phyloP scores from a whole-genome alignment of 2,329 filamentous ascomycete genomes.

The Fusarium ramigenum region DNA sequence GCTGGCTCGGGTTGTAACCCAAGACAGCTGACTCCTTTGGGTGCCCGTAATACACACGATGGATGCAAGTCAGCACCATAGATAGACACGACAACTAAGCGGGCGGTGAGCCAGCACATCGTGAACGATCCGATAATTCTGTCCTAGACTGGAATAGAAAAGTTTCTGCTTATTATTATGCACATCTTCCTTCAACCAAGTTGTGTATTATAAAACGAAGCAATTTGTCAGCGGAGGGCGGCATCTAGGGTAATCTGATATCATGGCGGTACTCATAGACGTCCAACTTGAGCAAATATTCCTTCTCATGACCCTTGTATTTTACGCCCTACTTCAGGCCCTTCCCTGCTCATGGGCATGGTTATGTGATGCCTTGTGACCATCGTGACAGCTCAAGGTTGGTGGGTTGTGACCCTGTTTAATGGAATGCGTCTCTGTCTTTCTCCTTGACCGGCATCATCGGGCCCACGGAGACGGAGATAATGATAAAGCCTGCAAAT shows the following conservation, averaged over 20 bases:
- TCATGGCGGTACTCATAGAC: background rate
- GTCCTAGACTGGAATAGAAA: background rate
- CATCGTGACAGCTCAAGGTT: background rate
- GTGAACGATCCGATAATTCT: background rate
- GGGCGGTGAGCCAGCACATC: background rate
- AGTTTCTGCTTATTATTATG: background rate
- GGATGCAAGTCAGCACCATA: background rate
- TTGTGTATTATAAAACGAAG: background rate
- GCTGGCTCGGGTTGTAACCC: background rate
- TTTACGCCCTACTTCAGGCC: background rate
- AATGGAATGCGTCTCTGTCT: background rate
- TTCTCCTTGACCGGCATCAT: constrained; percentile 3
- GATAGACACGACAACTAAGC: background rate
- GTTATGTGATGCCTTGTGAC: constrained; percentile 12
- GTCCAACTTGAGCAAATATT: background rate
- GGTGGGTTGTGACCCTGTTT: background rate
- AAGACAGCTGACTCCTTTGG: background rate
- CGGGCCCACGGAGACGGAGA: constrained; percentile 20
- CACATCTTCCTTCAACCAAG: background rate
- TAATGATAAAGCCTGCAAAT: background rate
- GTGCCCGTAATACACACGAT: background rate
- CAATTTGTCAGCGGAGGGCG: background rate
- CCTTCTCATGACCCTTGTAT: constrained; percentile 5
- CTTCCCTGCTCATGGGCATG: background rate
- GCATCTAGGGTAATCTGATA: background rate